phyloP scores from a whole-genome alignment of 2,329 filamentous ascomycete genomes.

The Epichloe sp. region DNA sequence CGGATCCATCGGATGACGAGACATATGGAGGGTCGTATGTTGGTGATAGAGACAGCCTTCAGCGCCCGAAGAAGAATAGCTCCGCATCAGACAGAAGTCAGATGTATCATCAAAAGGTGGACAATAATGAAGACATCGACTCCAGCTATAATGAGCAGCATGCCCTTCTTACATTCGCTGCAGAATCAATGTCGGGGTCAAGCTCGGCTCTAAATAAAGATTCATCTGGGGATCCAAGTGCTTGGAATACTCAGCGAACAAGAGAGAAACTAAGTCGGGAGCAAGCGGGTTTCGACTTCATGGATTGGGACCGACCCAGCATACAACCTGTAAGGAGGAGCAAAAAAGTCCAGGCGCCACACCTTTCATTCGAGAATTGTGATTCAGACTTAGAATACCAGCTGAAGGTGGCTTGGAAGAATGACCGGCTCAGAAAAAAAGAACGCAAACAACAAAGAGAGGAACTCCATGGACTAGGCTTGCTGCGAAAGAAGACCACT shows the following conservation, averaged over 20 bases:
- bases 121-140: not conserved
- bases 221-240: not conserved
- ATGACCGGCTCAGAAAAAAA: constrained; percentile 61
- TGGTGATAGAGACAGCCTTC: not conserved
- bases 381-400: constrained; percentile 55
- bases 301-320: constrained; percentile 66
- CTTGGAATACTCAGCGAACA: not conserved
- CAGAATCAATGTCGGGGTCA: constrained; percentile 9
- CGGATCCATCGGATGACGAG: not conserved
- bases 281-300: constrained; percentile 65
- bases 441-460: constrained; percentile 58
- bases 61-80: not conserved
- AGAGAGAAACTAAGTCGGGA: constrained; percentile 9
- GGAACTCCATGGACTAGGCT: constrained; percentile 49
- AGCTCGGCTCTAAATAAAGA: not conserved
- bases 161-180: constrained; percentile 14
- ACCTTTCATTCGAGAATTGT: constrained; percentile 38
- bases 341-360: constrained; percentile 46
- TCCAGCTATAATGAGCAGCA: constrained; percentile 12
- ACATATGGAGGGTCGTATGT: not conserved
- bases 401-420: constrained; percentile 48
- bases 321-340: constrained; percentile 43
- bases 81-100: not conserved
- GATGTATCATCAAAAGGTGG: not conserved
- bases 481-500: constrained; percentile 47